Evolutionary conservation across 352 stramenopile genomes (phyloP).

Genomic region (Lagenidium giganteum): DNA sequence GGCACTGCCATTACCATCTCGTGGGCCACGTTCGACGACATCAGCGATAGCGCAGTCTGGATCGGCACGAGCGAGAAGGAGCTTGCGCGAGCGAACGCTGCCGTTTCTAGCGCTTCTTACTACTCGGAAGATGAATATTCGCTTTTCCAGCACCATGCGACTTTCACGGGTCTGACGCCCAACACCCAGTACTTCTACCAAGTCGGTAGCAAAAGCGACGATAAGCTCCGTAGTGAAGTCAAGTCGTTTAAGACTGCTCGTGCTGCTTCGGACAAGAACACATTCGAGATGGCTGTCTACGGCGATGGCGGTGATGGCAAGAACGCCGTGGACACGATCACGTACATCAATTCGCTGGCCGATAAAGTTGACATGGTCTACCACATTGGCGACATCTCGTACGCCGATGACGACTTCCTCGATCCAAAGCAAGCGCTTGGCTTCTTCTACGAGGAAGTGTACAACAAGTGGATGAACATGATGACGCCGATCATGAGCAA

Average conservation of each 20-base stretch:
- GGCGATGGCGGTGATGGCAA: slow-evolving; percentile 4
- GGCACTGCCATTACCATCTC: slow-evolving; percentile 11
- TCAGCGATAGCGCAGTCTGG: slow-evolving; percentile 1
- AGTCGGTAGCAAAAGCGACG: slow-evolving; percentile 4
- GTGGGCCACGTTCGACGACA: slow-evolving; percentile 4
- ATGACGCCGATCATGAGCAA: slow-evolving; percentile 26
- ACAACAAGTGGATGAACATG: slow-evolving; percentile 61
- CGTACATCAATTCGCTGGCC: slow-evolving; percentile 10
- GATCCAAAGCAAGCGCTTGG: slow-evolving; percentile 12
- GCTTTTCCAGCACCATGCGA: slow-evolving; percentile 9
- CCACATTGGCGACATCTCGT: slow-evolving; percentile 27
- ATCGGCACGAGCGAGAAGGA: background rate
- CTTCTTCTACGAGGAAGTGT: slow-evolving; percentile 31
- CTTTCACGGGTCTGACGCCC: slow-evolving; percentile 1
- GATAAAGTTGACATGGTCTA: slow-evolving; percentile 17
- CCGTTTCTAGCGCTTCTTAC: slow-evolving; percentile 2
- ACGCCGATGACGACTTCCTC: slow-evolving; percentile 26
- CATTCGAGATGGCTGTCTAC: slow-evolving; percentile 5
- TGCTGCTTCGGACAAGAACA: background rate
- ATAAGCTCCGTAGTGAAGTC: background rate
- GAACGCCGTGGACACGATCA: background rate
- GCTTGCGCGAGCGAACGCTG: background rate
- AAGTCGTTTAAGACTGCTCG: slow-evolving; percentile 6
- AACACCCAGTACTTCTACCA: slow-evolving; percentile 10
- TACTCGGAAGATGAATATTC: slow-evolving; percentile 7